Evolutionary conservation across 768 basidiomycete genomes (phyloP), one percentile per base, ranked within the genome.

Genomic region (Agrocybe praecox): DNA sequence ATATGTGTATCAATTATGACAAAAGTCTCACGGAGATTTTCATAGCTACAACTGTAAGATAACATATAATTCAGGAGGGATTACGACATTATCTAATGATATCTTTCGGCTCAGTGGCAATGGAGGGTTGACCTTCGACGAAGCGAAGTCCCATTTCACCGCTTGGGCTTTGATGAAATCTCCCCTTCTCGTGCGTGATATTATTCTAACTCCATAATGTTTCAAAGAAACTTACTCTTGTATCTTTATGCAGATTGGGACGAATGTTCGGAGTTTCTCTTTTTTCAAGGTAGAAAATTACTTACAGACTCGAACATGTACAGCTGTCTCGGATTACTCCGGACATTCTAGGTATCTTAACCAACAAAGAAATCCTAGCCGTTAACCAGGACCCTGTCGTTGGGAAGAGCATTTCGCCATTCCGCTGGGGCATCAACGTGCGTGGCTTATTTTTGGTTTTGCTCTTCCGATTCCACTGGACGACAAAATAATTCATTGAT

Each of bases 81-180:
- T 21, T 11, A 33, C 45, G 19, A 44, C 22, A 21, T 46, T 24
- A 51, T 14, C 22, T 48, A 44, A 34, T 58, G 22, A 14, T 4
- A 34, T 43, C 17, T 44, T n/a, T n/a, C n/a, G n/a, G n/a, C n/a
- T 22, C 59, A 86, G 84, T 22, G 87, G 87, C n/a, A 89, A 89
- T 62, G 86, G 86, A 11, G 76, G 77, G 26, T 65, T 89, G 19
- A 79, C 83, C 0, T 80, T 73, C 64, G 86, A 88, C 3, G 87
- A 89, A 69, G 67, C 79, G 9, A 88, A 88, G 69, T 81, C 85
- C 1, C 87, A 89, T 63, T 89, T 88, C 67, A 87, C 86, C 0
- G 85, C 85, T 3, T 89, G 87, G 87, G 86, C 86, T 15, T 68
- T 89, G 43, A 81, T 86, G 83, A 88, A 87, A 63, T 74, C 72